phyloP scores from a whole-genome alignment of 345 rosid genomes.

The Boechera retrofracta region DNA sequence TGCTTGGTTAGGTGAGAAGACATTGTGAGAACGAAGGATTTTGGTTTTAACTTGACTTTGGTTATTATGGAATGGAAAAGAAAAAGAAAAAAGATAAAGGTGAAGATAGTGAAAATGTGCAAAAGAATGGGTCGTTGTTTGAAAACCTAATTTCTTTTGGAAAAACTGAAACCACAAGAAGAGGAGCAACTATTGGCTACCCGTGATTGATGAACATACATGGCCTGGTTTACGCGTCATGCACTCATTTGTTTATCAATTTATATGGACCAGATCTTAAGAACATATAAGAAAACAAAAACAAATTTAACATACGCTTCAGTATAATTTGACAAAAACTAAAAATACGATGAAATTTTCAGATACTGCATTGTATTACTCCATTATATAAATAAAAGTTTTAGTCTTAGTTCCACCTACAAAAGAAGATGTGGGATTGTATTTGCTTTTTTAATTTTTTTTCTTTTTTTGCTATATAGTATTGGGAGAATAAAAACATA shows the following conservation, averaged over 20 bases:
- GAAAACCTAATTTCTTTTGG: background rate
- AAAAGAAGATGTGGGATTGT: background rate
- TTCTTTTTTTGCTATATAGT: background rate
- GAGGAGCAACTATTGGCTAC: conserved; percentile 13
- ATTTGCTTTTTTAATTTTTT: background rate
- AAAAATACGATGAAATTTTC: background rate
- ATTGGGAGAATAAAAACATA: background rate
- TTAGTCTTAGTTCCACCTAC: background rate
- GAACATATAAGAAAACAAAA: background rate
- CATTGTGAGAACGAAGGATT: background rate
- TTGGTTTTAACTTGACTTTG: conserved; percentile 25
- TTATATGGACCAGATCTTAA: background rate
- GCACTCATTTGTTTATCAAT: background rate
- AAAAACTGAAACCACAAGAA: conserved; percentile 18
- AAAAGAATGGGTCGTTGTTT: conserved; percentile 37
- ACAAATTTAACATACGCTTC: background rate
- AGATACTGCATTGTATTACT: background rate
- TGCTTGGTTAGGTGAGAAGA: conserved; percentile 26
- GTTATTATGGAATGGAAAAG: background rate
- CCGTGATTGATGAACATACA: conserved; percentile 26
- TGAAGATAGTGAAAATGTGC: background rate
- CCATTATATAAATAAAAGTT: background rate
- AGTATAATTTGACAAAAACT: background rate
- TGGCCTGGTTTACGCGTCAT: conserved; percentile 32
- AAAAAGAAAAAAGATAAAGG: background rate